These are phyloP conservation scores for Silybum marianum DNA, from an alignment of 129 eudicot genomes.

Conservation along the genomic window DNA sequence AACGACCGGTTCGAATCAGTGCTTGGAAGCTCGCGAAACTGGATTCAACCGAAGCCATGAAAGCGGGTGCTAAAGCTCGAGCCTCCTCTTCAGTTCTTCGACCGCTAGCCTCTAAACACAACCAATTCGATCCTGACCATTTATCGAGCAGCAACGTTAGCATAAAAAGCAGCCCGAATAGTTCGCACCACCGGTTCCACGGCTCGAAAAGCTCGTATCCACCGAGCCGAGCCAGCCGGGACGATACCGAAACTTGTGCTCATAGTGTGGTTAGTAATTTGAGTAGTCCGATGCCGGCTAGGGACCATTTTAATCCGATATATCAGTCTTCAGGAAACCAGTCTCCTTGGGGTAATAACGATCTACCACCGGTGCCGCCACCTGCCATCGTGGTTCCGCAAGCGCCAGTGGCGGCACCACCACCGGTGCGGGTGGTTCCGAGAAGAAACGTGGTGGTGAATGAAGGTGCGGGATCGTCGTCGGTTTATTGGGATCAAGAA, in stretches of 20 bases:
- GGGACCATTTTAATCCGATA: slow-evolving; percentile 68
- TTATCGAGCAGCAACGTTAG: slow-evolving; percentile 70
- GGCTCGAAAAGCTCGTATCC: slow-evolving; percentile 79
- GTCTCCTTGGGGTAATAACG: slow-evolving; percentile 59
- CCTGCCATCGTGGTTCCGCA: background rate
- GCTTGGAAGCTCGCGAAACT: slow-evolving; percentile 91
- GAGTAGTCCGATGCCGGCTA: slow-evolving; percentile 70
- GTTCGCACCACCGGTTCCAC: slow-evolving; percentile 51
- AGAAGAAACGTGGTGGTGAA: slow-evolving; percentile 40
- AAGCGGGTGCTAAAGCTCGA: slow-evolving; percentile 92
- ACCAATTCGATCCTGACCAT: slow-evolving; percentile 58
- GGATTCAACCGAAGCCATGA: slow-evolving; percentile 75
- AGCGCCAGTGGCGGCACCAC: background rate
- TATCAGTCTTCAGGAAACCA: slow-evolving; percentile 73
- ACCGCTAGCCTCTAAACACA: slow-evolving; percentile 59
- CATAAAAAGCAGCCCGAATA: slow-evolving; percentile 74
- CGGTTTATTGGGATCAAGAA: slow-evolving; percentile 81
- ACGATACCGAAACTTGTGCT: slow-evolving; percentile 63
- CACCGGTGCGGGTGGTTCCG: slow-evolving; percentile 35
- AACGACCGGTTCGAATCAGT: slow-evolving; percentile 76
- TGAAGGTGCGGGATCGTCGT: slow-evolving; percentile 48
- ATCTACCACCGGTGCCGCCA: slow-evolving; percentile 12
- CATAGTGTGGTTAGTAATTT: slow-evolving; percentile 64
- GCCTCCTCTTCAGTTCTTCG: slow-evolving; percentile 85
- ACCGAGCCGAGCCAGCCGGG: slow-evolving; percentile 81